A percentile compares a stretch with the other conserved stretches of the same genome.
These are phyloP conservation scores for Poronia punctata DNA, from an alignment of 495 filamentous ascomycete species.

Conservation along the genomic window DNA sequence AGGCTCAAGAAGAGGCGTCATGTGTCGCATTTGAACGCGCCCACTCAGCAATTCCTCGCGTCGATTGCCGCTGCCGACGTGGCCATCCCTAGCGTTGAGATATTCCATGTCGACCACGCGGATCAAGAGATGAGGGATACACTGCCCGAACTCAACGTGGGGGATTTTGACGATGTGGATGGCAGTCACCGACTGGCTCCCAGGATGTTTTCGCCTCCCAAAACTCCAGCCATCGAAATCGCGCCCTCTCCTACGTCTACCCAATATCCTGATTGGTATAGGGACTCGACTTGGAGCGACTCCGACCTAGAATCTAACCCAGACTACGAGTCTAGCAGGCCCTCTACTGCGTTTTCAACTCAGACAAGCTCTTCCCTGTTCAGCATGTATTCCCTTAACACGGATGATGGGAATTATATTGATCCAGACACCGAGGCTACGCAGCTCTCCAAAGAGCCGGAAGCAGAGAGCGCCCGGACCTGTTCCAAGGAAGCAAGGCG, in stretches of 20 bases:
- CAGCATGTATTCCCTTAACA: constrained; percentile 39
- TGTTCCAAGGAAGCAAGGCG: constrained; percentile 17
- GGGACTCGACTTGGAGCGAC: constrained; percentile 37
- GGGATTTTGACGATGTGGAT: constrained; percentile 26
- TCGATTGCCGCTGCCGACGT: constrained; percentile 50
- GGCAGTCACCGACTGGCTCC: constrained; percentile 20
- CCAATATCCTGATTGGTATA: constrained; percentile 42
- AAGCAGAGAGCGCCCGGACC: not conserved
- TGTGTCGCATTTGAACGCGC: constrained; percentile 40
- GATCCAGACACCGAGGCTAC: constrained; percentile 35
- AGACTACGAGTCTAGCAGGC: constrained; percentile 45
- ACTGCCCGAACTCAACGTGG: constrained; percentile 17
- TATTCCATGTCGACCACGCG: constrained; percentile 21
- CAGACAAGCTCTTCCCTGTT: constrained; percentile 43
- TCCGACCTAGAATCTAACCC: constrained; percentile 39
- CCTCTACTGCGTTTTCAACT: constrained; percentile 43
- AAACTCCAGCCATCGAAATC: constrained; percentile 37
- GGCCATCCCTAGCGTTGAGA: constrained; percentile 50
- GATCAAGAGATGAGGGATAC: constrained; percentile 31
- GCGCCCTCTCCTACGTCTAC: constrained; percentile 24
- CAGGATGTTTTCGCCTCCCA: constrained; percentile 35
- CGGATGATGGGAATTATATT: constrained; percentile 39
- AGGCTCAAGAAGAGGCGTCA: constrained; percentile 39
- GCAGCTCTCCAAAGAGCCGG: constrained; percentile 15
- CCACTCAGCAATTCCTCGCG: constrained; percentile 50